phyloP scores from a whole-genome alignment of 2,329 filamentous ascomycete genomes.

The Colletotrichum nymphaeae region DNA sequence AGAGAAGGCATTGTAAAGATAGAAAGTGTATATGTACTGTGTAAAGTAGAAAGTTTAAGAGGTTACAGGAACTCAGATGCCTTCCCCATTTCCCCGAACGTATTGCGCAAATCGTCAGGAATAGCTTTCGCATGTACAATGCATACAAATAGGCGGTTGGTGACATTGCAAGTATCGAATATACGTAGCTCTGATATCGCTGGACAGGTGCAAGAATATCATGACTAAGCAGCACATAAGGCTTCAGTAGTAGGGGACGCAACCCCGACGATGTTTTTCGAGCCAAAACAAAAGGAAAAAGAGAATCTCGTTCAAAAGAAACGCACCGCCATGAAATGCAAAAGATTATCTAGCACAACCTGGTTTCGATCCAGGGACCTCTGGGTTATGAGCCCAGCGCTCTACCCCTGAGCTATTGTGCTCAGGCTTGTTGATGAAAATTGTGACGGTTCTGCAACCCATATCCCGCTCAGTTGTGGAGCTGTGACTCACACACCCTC shows the following conservation, averaged over 20 bases:
- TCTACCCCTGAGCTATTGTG: slow-evolving; percentile 28
- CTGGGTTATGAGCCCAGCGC: slow-evolving; percentile 36
- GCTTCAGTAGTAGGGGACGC: neutral
- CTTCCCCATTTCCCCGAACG: neutral
- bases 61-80: neutral
- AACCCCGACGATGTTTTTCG: neutral
- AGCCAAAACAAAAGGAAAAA: neutral
- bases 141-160: neutral
- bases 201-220: neutral
- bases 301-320: neutral
- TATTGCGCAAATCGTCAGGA: neutral
- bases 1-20: slow-evolving; percentile 58
- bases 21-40: neutral
- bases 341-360: slow-evolving; percentile 15
- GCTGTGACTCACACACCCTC: neutral
- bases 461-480: neutral
- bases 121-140: neutral
- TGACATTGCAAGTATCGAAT: neutral
- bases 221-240: neutral
- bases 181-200: neutral
- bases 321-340: neutral
- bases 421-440: neutral
- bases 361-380: slow-evolving; percentile 36
- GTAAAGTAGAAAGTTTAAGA: neutral
- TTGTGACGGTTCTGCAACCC: rapidly evolving